Conservation (phyloP, 371 early-diverging fungal genomes). For the Mortierella sp. region DNA sequence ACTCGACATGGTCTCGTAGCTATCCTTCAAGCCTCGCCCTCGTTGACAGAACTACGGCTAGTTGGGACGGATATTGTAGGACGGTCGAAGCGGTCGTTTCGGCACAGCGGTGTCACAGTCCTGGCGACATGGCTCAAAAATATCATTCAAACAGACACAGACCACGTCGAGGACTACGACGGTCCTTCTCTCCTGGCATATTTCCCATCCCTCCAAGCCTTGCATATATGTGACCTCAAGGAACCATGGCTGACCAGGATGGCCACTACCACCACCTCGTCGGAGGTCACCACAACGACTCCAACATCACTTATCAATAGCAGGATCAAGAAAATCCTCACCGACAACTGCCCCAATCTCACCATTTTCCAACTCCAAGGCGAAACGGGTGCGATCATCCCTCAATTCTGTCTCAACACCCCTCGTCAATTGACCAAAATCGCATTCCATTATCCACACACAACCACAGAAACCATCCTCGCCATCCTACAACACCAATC, state of each 20-base stretch:
- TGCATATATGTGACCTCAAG: background rate
- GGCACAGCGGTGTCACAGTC: background rate
- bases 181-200: background rate
- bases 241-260: background rate
- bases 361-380: background rate
- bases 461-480: background rate
- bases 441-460: background rate
- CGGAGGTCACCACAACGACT: background rate
- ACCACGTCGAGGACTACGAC: no score
- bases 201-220: background rate
- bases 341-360: background rate
- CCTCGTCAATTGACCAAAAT: background rate
- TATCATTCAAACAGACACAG: background rate
- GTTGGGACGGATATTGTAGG: background rate
- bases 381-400: background rate
- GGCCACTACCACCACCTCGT: background rate
- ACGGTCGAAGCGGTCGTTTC: background rate
- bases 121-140: background rate
- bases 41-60: background rate
- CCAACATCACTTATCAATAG: background rate
- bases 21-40: background rate
- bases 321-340: background rate
- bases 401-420: background rate
- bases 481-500: background rate
- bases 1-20: background rate